These are phyloP conservation scores for Murraya paniculata DNA, from an alignment of 345 rosid species.

Conservation along the genomic window DNA sequence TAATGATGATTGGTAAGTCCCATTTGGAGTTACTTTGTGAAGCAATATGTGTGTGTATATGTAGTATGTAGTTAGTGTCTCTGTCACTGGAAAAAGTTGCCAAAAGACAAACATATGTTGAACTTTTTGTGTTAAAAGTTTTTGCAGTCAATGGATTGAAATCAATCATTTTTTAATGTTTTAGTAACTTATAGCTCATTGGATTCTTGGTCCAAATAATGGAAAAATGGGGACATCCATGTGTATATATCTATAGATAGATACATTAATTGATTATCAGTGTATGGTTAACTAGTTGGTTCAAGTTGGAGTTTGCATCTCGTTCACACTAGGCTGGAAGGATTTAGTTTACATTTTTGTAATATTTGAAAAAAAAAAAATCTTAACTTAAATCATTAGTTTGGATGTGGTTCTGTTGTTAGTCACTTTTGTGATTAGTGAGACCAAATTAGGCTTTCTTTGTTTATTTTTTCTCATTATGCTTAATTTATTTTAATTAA, in stretches of 20 bases:
- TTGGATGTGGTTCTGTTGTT: neutral
- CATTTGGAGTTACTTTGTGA: neutral
- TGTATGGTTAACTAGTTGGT: too few relatives aligned
- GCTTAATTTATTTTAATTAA: neutral
- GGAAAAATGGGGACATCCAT: neutral
- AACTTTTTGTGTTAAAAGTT: neutral
- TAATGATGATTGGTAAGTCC: conserved; percentile 88
- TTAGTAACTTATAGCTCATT: neutral
- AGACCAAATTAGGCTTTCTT: neutral
- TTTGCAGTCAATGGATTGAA: neutral
- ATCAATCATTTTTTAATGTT: neutral
- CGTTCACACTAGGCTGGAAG: too few relatives aligned
- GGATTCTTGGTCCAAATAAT: neutral
- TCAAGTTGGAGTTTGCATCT: too few relatives aligned
- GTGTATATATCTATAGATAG: neutral
- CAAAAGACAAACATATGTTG: neutral
- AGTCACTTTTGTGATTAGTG: neutral
- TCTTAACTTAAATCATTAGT: neutral
- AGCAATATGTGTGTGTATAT: too few relatives aligned
- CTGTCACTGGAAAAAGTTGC: neutral
- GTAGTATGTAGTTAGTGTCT: too few relatives aligned
- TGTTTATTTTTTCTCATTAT: neutral
- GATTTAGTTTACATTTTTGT: too few relatives aligned
- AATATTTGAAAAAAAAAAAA: too few relatives aligned
- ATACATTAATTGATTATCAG: too few relatives aligned